Base-by-base conservation (phyloP, 495 filamentous ascomycete species). In the Bryoglossum gracile region DNA sequence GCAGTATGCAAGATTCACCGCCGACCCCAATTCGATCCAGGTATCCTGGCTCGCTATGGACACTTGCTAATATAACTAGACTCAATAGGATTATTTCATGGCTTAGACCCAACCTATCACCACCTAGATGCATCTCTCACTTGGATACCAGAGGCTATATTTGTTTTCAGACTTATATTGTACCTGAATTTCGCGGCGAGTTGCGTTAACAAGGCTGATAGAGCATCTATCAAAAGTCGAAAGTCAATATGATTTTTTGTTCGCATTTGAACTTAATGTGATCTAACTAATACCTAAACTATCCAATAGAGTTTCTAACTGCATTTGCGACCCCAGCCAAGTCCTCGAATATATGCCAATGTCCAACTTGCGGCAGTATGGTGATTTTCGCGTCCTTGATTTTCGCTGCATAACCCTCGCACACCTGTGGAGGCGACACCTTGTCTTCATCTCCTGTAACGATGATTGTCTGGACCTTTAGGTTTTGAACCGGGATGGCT, bases 371-470 rank as follows among this genome's bases (percentile, higher is more conserved):
- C 4, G 51, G n/a, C 11, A 74, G 50, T 4, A 72, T 47, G 30
- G 48, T 46, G 8, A 66, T 14, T 9, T 45, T 43, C 4, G 55
- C 32, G 10, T 60, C 47, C 16, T 52, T 42, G 9, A 71, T 50
- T 14, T 50, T 42, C n/a, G 36, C 50, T 4, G 45, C 41, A 21
- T 60, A 53, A 43, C 61, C 55, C 51, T 60, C 36, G 8, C 51
- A 54, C 18, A 59, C 21, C 38, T 37, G 43, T 11, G 59, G 62
- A 4, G 64, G 60, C 8, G 56, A 60, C 11, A 68, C 54, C 48
- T 65, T 68, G 47, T 77, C 74, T 24, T 72, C 69, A 14, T 65
- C 60, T 1, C 72, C 71, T 5, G 69, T 68, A 10, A 73, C 47
- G 41, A 75, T 54, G 17, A 64, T 53, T 5, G 57, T 58, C 23